These are phyloP conservation scores for Taiozyma sp. DNA, from an alignment of 1,139 yeast genomes.

Conservation along the genomic window DNA sequence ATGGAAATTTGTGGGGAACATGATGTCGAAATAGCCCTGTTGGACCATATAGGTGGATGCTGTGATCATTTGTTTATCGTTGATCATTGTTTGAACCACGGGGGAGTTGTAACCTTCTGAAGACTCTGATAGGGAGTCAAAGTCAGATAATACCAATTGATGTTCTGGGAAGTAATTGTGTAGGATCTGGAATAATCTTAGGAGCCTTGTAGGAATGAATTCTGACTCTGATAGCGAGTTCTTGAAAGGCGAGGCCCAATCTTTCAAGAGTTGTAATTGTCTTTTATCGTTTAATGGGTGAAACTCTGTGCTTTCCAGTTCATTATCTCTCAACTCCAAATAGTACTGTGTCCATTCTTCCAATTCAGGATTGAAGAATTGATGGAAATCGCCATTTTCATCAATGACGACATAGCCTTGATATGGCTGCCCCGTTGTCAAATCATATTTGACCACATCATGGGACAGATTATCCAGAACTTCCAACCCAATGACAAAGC, in stretches of 20 bases:
- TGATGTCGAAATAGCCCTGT: constrained; percentile 82
- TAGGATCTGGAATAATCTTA: constrained; percentile 63
- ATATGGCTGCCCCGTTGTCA: constrained; percentile 58
- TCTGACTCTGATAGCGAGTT: constrained; percentile 73
- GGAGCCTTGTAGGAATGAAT: constrained; percentile 72
- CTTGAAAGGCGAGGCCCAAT: constrained; percentile 52
- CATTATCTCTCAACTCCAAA: constrained; percentile 17
- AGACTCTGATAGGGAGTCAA: constrained; percentile 56
- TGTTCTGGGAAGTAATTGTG: constrained; percentile 72
- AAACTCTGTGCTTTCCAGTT: neutral
- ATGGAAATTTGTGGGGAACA: constrained; percentile 80
- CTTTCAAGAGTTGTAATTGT: constrained; percentile 21
- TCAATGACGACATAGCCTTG: constrained; percentile 80
- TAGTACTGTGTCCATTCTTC: constrained; percentile 57
- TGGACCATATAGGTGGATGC: constrained; percentile 66
- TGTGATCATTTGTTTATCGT: constrained; percentile 44
- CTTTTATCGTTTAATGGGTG: constrained; percentile 18
- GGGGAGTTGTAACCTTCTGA: constrained; percentile 71
- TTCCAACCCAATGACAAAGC: constrained; percentile 77
- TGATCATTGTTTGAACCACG: constrained; percentile 76
- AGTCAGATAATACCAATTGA: constrained; percentile 68
- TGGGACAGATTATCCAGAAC: constrained; percentile 86
- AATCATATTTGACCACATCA: constrained; percentile 76
- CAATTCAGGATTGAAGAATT: constrained; percentile 65
- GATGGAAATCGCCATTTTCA: constrained; percentile 71